These are phyloP conservation scores for Ailanthus altissimus DNA, from an alignment of 345 rosid species.

Conservation along the genomic window DNA sequence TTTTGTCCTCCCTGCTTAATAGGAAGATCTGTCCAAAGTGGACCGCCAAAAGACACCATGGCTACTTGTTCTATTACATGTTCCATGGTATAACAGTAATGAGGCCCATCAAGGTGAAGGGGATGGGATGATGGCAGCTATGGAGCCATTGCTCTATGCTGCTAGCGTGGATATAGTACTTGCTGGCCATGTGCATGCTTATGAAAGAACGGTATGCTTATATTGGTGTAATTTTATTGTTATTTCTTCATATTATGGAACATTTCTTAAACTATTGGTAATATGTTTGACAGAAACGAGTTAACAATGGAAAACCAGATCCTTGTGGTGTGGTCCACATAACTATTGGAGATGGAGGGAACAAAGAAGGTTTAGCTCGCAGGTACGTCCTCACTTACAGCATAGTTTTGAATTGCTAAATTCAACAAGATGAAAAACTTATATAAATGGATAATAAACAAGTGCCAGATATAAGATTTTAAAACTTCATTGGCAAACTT, in stretches of 20 bases:
- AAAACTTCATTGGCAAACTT: not conserved
- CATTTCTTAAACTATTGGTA: constrained; percentile 18
- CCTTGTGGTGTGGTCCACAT: constrained; percentile 80
- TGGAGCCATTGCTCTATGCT: constrained; percentile 85
- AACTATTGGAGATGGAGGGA: constrained; percentile 95
- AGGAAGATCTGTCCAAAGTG: constrained; percentile 84
- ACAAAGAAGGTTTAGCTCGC: constrained; percentile 84
- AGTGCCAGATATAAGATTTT: not conserved
- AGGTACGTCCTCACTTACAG: constrained; percentile 42
- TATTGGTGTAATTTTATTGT: not conserved
- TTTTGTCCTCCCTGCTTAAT: constrained; percentile 17
- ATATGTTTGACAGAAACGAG: constrained; percentile 59
- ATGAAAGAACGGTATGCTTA: constrained; percentile 75
- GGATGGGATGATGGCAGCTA: constrained; percentile 69
- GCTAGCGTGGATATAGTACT: constrained; percentile 76
- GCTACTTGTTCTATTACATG: constrained; percentile 80
- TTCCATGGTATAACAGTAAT: constrained; percentile 95
- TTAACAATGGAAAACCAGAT: constrained; percentile 61
- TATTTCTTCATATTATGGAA: constrained; percentile 20
- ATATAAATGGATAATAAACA: not conserved
- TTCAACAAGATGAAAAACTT: not conserved
- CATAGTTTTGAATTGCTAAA: not conserved
- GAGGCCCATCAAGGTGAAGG: constrained; percentile 87
- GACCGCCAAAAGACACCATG: constrained; percentile 84
- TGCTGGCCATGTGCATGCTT: constrained; percentile 96